phyloP scores from a whole-genome alignment of 2,329 filamentous ascomycete species.

The Hortaea werneckii region DNA sequence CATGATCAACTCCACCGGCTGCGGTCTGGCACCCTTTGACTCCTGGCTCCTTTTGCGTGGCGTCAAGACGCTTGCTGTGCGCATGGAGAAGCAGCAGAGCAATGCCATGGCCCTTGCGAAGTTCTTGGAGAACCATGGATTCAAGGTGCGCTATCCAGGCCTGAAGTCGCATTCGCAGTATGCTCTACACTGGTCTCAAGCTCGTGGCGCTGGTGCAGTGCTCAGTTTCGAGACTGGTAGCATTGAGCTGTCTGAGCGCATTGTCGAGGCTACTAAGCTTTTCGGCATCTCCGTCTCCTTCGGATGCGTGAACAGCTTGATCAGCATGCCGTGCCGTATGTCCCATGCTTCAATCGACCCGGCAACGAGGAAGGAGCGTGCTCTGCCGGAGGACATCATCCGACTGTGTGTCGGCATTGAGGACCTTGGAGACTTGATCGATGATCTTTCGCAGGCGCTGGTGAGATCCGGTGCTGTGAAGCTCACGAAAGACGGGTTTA shows the following conservation, averaged over 20 bases:
- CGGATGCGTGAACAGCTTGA: slow-evolving; percentile 94
- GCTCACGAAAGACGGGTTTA: slow-evolving; percentile 66
- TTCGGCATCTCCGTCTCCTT: slow-evolving; percentile 97
- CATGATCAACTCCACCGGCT: slow-evolving; percentile 92
- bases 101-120: slow-evolving; percentile 86
- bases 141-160: slow-evolving; percentile 90
- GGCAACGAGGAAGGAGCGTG: slow-evolving; percentile 77
- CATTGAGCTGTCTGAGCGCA: slow-evolving; percentile 70
- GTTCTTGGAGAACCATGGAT: slow-evolving; percentile 83
- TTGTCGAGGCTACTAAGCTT: slow-evolving; percentile 83
- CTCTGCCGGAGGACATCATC: slow-evolving; percentile 95
- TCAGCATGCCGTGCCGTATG: slow-evolving; percentile 99
- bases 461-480: slow-evolving; percentile 90
- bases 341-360: slow-evolving; percentile 97
- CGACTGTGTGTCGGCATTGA: slow-evolving; percentile 93
- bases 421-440: slow-evolving; percentile 80
- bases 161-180: slow-evolving; percentile 94
- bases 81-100: slow-evolving; percentile 96
- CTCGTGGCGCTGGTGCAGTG: slow-evolving; percentile 85
- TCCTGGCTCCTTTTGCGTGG: slow-evolving; percentile 91
- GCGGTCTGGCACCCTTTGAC: slow-evolving; percentile 88
- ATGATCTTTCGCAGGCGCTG: slow-evolving; percentile 81
- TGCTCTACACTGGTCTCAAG: slow-evolving; percentile 90
- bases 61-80: slow-evolving; percentile 90
- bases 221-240: slow-evolving; percentile 94